These are phyloP conservation scores for Sanguinoderma infundibulare DNA, from an alignment of 1,284 basidiomycete genomes.

Conservation along the genomic window DNA sequence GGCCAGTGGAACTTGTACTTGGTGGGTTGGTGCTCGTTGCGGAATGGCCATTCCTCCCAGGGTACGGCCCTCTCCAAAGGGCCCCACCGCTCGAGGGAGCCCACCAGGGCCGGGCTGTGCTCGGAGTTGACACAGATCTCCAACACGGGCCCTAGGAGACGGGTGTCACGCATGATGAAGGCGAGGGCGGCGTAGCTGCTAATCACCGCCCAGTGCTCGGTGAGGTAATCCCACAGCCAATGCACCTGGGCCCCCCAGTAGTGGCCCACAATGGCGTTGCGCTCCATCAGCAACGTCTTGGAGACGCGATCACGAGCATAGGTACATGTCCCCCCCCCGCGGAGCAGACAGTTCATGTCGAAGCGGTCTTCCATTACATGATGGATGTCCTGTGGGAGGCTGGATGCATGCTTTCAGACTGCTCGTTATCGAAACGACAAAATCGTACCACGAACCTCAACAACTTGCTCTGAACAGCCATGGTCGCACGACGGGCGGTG, in stretches of 20 bases:
- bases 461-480: background rate
- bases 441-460: background rate
- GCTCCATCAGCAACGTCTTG: background rate
- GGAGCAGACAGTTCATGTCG: background rate
- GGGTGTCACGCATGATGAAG: background rate
- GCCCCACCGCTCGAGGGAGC: background rate
- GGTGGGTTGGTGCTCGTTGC: background rate
- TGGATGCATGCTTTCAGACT: background rate
- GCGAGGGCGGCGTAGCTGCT: background rate
- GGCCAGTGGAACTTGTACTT: too few species aligned
- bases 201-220: background rate
- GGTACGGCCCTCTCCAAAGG: background rate
- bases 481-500: too few species aligned
- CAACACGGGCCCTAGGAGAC: background rate
- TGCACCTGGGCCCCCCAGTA: background rate
- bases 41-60: background rate
- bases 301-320: background rate
- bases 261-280: background rate
- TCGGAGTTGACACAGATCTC: background rate
- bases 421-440: too few species aligned
- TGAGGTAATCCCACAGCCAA: background rate
- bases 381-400: background rate
- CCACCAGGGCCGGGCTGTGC: background rate
- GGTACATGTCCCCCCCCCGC: background rate
- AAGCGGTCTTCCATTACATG: background rate